These are phyloP conservation scores for Adiantum capillusveneris DNA, from an alignment of 75 land plant species.

Conservation along the genomic window DNA sequence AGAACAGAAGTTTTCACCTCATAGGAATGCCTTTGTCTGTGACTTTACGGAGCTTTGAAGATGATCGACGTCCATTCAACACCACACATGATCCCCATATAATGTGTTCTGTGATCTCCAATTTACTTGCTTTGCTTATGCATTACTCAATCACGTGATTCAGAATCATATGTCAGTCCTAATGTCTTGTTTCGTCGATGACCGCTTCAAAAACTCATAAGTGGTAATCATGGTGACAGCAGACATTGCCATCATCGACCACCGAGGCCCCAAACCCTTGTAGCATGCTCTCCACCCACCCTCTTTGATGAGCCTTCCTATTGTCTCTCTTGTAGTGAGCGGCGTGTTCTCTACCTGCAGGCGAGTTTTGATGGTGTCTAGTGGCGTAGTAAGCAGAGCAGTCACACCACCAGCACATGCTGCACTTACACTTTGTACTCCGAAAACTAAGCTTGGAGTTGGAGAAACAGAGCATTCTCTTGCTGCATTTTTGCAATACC, in stretches of 20 bases:
- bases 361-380: slow-evolving; percentile 91
- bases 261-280: slow-evolving; percentile 78
- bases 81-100: too few relatives aligned
- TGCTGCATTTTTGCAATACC: slow-evolving; percentile 2
- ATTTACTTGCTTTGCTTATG: too few relatives aligned
- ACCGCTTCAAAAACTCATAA: slow-evolving; percentile 76
- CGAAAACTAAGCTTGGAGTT: slow-evolving; percentile 23
- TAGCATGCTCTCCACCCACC: slow-evolving; percentile 92
- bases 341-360: slow-evolving; percentile 60
- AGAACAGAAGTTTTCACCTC: too few relatives aligned
- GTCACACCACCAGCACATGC: slow-evolving; percentile 81
- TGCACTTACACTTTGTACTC: slow-evolving; percentile 87
- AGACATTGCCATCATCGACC: slow-evolving; percentile 76
- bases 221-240: slow-evolving; percentile 82
- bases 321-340: slow-evolving; percentile 45
- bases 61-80: too few relatives aligned
- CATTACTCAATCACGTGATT: too few relatives aligned
- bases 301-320: slow-evolving; percentile 59
- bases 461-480: slow-evolving; percentile 11
- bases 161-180: too few relatives aligned
- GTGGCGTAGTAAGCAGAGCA: slow-evolving; percentile 81
- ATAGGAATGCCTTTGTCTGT: too few relatives aligned
- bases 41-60: too few relatives aligned
- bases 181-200: slow-evolving; percentile 45
- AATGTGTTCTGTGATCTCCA: too few relatives aligned